Base-by-base conservation (phyloP, 805 yeast species). In the Candida incommunis region DNA sequence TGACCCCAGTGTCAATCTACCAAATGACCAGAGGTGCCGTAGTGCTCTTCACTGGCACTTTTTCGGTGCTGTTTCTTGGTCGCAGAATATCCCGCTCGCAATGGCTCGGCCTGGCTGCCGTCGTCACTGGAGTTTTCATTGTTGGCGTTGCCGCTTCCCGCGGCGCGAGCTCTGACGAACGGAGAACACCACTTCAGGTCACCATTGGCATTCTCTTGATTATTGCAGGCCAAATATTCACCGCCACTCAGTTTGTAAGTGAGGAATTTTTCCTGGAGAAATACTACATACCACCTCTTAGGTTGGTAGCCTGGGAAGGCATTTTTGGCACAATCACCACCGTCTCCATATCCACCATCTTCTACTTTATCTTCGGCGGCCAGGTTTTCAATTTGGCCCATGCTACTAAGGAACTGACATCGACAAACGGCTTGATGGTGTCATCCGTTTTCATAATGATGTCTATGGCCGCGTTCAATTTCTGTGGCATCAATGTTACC, bases 1-100 rank as follows among this genome's bases (percentile, higher is more conserved):
- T 76, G 60, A 77, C 79, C 1, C 90, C 92, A 0, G 92, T 82
- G 5, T 80, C 87, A 1, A 72, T 82, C 43, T 83, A 82, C 60
- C 94, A 83, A 59, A 83, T 83, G 94, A 78, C 82, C n/a, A 67
- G 94, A 51, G 92, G 94, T 2, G 74, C 86, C 0, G 64, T 82
- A 37, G 83, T 83, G 40, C 62, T 83, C 37, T 82, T 81, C 62
- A 94, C 82, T 22, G 94, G 88, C 1, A 60, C 77, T 15, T 70
- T 82, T 55, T 77, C 85, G 21, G 79, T 79, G 31, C 23, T 78
- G 1, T 80, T 82, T 54, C 69, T 83, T 50, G 65, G 71, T 41
- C 69, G 75, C 37, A 61, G 58, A 18, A 75, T 83, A 42, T 66
- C 77, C 7, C 69, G 72, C 48, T 56, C 75, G 22, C 88, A 83